Evolutionary conservation across 176 grass and related monocot genomes (phyloP).

Genomic region (Aegilops bicornis): DNA sequence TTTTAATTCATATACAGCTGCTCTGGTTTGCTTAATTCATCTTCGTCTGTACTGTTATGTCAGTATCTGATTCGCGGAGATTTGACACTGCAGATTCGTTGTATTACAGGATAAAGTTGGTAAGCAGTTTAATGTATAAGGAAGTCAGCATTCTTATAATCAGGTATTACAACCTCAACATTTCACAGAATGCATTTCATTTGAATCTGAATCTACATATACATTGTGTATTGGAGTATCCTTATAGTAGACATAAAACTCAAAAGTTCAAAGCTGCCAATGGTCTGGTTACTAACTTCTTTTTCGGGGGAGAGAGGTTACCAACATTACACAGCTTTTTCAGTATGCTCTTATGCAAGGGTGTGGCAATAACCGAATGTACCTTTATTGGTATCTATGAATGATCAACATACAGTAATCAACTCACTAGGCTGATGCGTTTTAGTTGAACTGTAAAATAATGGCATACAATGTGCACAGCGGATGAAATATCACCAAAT

Average conservation of each 20-base stretch:
- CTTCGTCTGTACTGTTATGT: background rate
- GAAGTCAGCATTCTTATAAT: constrained; percentile 20
- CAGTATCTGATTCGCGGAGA: constrained; percentile 7
- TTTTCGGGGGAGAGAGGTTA: background rate
- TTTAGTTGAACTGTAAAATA: constrained; percentile 4
- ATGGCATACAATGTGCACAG: background rate
- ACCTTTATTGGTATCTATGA: background rate
- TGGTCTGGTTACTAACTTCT: background rate
- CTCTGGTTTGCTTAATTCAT: background rate
- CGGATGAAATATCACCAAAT: background rate
- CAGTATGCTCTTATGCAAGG: background rate
- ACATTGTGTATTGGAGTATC: background rate
- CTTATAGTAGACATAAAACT: background rate
- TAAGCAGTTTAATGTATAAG: constrained; percentile 58
- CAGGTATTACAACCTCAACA: constrained; percentile 31
- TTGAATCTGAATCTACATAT: background rate
- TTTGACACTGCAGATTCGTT: constrained; percentile 43
- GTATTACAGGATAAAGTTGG: constrained; percentile 93
- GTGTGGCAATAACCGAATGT: background rate
- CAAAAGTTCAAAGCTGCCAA: background rate
- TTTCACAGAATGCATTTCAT: background rate
- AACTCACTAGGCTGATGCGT: background rate
- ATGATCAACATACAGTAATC: background rate
- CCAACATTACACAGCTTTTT: background rate
- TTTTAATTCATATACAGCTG: background rate